Evolutionary conservation across 352 stramenopile genomes (phyloP).

Genomic region (Peronosclerospora sorghi): DNA sequence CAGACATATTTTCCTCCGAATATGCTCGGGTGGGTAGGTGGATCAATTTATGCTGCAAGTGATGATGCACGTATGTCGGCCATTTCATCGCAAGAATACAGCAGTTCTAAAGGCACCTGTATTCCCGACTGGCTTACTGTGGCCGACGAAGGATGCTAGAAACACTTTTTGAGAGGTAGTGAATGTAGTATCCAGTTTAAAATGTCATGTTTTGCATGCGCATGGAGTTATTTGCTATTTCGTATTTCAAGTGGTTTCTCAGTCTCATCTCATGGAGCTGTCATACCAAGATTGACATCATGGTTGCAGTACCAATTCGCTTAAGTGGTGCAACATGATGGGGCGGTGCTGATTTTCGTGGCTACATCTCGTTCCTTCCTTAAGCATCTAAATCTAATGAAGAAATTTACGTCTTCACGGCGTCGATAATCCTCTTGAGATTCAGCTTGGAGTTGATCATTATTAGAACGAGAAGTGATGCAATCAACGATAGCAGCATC

Average conservation of each 20-base stretch:
- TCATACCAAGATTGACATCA: constrained; percentile 57
- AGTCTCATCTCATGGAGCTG: constrained; percentile 71
- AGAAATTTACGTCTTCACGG: constrained; percentile 47
- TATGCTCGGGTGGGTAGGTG: constrained; percentile 66
- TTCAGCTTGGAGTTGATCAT: constrained; percentile 23
- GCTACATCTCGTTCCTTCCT: constrained; percentile 28
- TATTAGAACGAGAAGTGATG: constrained; percentile 15
- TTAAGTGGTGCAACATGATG: constrained; percentile 77
- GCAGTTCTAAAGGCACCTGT: constrained; percentile 16
- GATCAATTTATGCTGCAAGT: constrained; percentile 62
- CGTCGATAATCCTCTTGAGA: constrained; percentile 46
- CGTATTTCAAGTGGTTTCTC: constrained; percentile 58
- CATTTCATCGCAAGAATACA: constrained; percentile 52
- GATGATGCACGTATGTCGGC: constrained; percentile 27
- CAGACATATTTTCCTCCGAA: constrained; percentile 54
- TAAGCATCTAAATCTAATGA: constrained; percentile 31
- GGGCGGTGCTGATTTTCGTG: constrained; percentile 56
- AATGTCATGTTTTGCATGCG: too few relatives aligned
- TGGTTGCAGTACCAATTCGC: constrained; percentile 20
- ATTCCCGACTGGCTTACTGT: constrained; percentile 61
- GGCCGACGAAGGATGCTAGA: constrained; percentile 25
- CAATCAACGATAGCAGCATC: constrained; percentile 20
- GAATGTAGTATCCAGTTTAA: not conserved
- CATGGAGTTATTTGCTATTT: constrained; percentile 18
- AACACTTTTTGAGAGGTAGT: not conserved